Evolutionary conservation across 129 eudicot genomes (phyloP).

Genomic region (Scalesia atractyloides): DNA sequence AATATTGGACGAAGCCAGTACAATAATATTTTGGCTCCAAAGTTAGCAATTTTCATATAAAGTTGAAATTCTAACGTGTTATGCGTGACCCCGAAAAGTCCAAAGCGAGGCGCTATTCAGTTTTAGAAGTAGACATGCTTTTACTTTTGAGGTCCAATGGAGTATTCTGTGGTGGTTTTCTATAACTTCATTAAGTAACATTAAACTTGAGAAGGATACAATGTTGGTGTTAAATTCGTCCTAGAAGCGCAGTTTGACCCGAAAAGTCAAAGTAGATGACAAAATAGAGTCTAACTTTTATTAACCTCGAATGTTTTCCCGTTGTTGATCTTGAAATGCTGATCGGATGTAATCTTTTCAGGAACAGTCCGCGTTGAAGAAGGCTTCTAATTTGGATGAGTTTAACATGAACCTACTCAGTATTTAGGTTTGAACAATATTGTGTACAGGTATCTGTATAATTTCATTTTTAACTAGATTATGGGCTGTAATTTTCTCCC

Average conservation of each 20-base stretch:
- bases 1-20: slow-evolving; percentile 9
- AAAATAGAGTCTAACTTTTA: background rate
- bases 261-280: slow-evolving; percentile 13
- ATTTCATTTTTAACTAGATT: slow-evolving; percentile 18
- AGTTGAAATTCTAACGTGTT: background rate
- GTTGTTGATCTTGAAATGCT: background rate
- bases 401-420: slow-evolving; percentile 6
- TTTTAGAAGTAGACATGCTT: too few species aligned
- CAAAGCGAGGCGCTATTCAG: background rate
- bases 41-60: background rate
- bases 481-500: background rate
- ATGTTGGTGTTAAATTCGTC: background rate
- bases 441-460: slow-evolving; percentile 28
- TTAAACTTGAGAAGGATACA: background rate
- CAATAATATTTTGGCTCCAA: background rate
- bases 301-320: background rate
- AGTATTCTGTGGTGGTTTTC: background rate
- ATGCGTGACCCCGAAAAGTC: background rate
- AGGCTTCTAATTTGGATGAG: slow-evolving; percentile 18
- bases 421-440: slow-evolving; percentile 20
- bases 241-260: slow-evolving; percentile 6
- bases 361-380: background rate
- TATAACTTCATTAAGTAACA: background rate
- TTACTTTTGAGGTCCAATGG: too few species aligned
- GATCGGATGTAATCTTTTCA: slow-evolving; percentile 14